A percentile compares a stretch with the other conserved stretches of the same genome.
These are phyloP conservation scores for Neofusicoccum umdonicola DNA, from an alignment of 2,329 filamentous ascomycete species.

Conservation along the genomic window DNA sequence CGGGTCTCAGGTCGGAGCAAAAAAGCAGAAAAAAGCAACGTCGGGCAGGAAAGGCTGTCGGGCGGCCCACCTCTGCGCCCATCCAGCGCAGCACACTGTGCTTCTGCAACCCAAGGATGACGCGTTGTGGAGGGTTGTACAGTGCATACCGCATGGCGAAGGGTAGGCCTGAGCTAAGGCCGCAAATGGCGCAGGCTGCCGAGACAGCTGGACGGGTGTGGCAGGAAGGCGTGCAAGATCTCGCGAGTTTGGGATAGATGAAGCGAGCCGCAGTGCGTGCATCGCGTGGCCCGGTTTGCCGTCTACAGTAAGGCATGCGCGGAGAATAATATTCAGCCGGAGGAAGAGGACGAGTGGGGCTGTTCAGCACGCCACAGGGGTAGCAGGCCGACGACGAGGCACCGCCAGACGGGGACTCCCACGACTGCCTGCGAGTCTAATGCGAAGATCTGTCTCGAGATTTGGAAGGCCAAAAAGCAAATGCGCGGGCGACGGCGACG, in stretches of 20 bases:
- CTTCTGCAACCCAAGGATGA: not conserved
- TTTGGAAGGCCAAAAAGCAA: not conserved
- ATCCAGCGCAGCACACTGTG: not conserved
- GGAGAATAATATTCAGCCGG: not conserved
- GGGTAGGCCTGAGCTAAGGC: no score
- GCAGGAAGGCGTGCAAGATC: not conserved
- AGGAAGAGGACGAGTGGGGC: not conserved
- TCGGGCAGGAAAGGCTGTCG: not conserved
- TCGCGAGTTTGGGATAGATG: slow-evolving; percentile 1
- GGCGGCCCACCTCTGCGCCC: not conserved
- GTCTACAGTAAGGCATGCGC: not conserved
- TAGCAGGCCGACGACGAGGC: not conserved
- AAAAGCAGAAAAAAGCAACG: not conserved
- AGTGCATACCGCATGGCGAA: not conserved
- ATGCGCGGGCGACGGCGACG: not conserved
- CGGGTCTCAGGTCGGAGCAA: not conserved
- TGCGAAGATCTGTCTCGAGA: not conserved
- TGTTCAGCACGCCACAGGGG: not conserved
- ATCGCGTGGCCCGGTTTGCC: not conserved
- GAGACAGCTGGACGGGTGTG: not conserved
- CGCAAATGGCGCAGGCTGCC: not conserved
- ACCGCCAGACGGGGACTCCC: not conserved
- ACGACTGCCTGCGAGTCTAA: not conserved
- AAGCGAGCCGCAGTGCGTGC: not conserved
- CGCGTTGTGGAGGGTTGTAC: not conserved